Percentiles rank a stretch among this genome's conserved stretches.
These are phyloP conservation scores for Cucumis hystrix DNA, from an alignment of 306 rosid species.

Conservation along the genomic window DNA sequence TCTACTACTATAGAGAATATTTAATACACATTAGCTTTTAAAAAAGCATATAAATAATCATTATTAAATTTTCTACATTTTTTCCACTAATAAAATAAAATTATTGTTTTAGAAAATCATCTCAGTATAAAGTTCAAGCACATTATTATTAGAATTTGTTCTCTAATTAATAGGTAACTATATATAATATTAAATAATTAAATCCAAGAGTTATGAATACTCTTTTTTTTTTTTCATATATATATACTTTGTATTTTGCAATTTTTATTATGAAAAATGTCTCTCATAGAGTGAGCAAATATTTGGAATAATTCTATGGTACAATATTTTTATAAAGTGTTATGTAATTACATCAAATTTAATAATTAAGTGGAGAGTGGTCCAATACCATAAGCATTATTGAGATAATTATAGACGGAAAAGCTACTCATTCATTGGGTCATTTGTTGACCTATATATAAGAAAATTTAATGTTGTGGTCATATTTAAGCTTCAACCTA, in stretches of 20 bases:
- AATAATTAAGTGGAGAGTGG: background rate
- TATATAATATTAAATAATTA: no score
- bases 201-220: no score
- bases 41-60: no score
- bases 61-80: background rate
- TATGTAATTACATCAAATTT: background rate
- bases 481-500: no score
- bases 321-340: background rate
- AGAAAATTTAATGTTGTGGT: background rate
- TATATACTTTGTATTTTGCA: no score
- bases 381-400: background rate
- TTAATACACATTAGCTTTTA: background rate
- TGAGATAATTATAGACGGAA: background rate
- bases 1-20: background rate
- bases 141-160: no score
- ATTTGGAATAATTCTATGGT: background rate
- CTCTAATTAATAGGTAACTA: no score
- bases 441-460: background rate
- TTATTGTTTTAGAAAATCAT: background rate
- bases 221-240: no score
- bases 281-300: background rate
- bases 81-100: background rate
- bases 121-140: background rate
- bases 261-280: no score
- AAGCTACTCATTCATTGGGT: background rate